These are phyloP conservation scores for Fragaria nilgerrensis DNA, from an alignment of 306 rosid species.

Conservation along the genomic window DNA sequence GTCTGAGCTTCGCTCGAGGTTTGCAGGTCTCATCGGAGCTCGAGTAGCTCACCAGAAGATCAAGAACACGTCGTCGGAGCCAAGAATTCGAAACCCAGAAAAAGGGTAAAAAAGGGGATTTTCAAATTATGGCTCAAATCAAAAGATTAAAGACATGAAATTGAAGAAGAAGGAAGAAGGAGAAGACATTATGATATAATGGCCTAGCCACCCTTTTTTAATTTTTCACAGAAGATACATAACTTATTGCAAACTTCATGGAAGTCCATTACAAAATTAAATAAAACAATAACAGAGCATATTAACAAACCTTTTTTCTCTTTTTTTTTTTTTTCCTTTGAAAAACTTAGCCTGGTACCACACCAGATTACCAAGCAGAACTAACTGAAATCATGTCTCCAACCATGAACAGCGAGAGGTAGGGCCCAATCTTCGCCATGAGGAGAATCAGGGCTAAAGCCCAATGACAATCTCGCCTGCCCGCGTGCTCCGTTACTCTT, in stretches of 20 bases:
- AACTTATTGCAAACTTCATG: slow-evolving; percentile 4
- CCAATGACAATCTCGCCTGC: slow-evolving; percentile 38
- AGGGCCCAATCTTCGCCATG: slow-evolving; percentile 58
- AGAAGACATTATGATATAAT: neutral
- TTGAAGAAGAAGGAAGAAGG: too few relatives aligned
- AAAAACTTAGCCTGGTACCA: slow-evolving; percentile 12
- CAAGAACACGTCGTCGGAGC: too few relatives aligned
- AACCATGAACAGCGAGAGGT: slow-evolving; percentile 47
- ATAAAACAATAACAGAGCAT: neutral
- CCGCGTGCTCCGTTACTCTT: slow-evolving; percentile 35
- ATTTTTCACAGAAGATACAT: neutral
- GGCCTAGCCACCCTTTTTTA: neutral
- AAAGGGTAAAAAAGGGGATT: too few relatives aligned
- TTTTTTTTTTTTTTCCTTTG: neutral
- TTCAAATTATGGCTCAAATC: too few relatives aligned
- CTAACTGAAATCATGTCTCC: slow-evolving; percentile 54
- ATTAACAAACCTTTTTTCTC: neutral
- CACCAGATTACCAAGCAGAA: slow-evolving; percentile 1
- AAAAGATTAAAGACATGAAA: too few relatives aligned
- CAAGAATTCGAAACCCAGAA: too few relatives aligned
- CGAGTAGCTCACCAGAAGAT: too few relatives aligned
- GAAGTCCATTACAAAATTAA: neutral
- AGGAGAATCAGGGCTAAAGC: slow-evolving; percentile 40
- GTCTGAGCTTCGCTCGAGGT: too few relatives aligned
- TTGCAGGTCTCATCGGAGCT: too few relatives aligned